Percentiles rank a stretch among this genome's conserved stretches.
These are phyloP conservation scores for Scutellaria baicalensis DNA, from an alignment of 257 asterid species.

Conservation along the genomic window DNA sequence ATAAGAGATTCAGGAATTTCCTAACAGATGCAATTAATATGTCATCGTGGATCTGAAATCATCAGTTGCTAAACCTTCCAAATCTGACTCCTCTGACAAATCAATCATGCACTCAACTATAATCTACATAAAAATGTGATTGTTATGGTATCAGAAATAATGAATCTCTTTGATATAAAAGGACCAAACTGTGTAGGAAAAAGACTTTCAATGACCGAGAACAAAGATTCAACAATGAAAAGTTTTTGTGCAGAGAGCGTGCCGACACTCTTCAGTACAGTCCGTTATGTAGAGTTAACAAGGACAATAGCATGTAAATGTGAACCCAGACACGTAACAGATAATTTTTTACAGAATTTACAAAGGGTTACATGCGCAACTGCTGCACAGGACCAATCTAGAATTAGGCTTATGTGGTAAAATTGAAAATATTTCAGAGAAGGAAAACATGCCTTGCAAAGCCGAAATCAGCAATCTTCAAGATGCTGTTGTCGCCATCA, in stretches of 20 bases:
- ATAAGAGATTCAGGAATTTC: background rate
- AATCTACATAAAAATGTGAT: no score
- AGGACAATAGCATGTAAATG: background rate
- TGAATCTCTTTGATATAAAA: no score
- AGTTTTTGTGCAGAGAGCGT: no score
- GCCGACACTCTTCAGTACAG: background rate
- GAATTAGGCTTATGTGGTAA: background rate
- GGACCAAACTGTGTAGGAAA: no score
- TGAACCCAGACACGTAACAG: no score
- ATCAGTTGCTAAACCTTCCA: background rate
- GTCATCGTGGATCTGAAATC: background rate
- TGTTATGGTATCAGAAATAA: no score
- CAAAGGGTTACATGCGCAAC: background rate
- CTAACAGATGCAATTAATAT: background rate
- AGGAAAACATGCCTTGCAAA: conserved; percentile 57
- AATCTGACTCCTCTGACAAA: no score
- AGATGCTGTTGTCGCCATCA: conserved; percentile 15
- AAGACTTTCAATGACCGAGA: no score
- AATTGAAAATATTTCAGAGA: conserved; percentile 3
- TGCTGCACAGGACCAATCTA: background rate
- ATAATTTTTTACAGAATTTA: background rate
- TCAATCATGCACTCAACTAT: no score
- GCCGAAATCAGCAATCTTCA: conserved; percentile 50
- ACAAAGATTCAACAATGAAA: no score
- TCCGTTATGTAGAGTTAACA: background rate